Evolutionary conservation across 352 stramenopile genomes (phyloP).

Genomic region (Phytophthora macrochlamydospora): DNA sequence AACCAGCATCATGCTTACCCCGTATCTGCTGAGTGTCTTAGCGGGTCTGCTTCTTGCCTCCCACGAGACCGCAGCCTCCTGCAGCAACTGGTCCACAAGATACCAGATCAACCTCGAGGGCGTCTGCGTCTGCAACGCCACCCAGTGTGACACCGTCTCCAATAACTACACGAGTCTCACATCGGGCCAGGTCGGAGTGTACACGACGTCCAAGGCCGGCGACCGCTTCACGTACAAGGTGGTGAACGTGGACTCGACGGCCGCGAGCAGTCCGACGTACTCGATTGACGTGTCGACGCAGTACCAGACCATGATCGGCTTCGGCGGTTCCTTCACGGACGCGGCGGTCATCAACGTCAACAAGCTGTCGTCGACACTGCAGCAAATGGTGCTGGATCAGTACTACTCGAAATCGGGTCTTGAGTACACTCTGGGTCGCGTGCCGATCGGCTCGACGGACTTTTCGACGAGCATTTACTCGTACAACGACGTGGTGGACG

Average conservation of each 20-base stretch:
- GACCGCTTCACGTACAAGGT: constrained; percentile 42
- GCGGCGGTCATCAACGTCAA: constrained; percentile 61
- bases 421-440: constrained; percentile 60
- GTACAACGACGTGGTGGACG: constrained; percentile 32
- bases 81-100: constrained; percentile 24
- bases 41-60: not conserved
- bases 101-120: constrained; percentile 39
- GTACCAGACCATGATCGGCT: constrained; percentile 66
- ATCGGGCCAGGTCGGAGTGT: constrained; percentile 36
- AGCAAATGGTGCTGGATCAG: constrained; percentile 51
- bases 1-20: not conserved
- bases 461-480: constrained; percentile 58
- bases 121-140: constrained; percentile 49
- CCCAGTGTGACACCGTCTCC: constrained; percentile 28
- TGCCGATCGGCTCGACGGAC: constrained; percentile 74
- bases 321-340: constrained; percentile 82
- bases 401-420: constrained; percentile 63
- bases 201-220: constrained; percentile 41
- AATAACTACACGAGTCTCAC: constrained; percentile 25
- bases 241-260: constrained; percentile 12
- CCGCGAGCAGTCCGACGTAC: constrained; percentile 14
- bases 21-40: not conserved
- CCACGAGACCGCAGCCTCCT: not conserved
- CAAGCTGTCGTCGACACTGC: constrained; percentile 43
- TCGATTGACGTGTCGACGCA: constrained; percentile 24